Percentiles rank a stretch among this genome's conserved stretches.
Evolutionary conservation across 106 monocot species (phyloP).

Genomic region (Allium sativum): DNA sequence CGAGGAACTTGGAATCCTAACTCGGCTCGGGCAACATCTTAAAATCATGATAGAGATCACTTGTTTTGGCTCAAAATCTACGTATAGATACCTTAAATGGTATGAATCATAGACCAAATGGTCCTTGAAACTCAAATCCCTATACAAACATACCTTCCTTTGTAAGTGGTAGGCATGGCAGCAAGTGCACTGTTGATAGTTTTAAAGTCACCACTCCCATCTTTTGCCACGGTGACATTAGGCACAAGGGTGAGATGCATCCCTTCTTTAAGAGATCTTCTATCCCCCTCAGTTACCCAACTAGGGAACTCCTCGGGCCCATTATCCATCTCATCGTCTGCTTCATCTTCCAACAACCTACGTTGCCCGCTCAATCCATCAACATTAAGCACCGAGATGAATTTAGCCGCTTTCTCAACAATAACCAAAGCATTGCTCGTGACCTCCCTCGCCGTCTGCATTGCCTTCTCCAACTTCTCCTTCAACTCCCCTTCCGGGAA

Average conservation of each 20-base stretch:
- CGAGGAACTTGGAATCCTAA: too few relatives aligned
- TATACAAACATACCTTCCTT: conserved; percentile 20
- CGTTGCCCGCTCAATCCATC: conserved; percentile 13
- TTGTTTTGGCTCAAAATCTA: too few relatives aligned
- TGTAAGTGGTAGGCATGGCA: conserved; percentile 14
- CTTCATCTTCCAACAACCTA: conserved; percentile 5
- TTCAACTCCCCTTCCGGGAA: conserved; percentile 38
- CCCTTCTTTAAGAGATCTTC: conserved; percentile 16
- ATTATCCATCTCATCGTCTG: not conserved
- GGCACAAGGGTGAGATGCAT: conserved; percentile 16
- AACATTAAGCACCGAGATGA: conserved; percentile 17
- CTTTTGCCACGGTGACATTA: conserved; percentile 42
- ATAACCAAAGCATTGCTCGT: conserved; percentile 50
- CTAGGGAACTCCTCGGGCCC: conserved; percentile 10
- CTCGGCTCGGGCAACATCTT: too few relatives aligned
- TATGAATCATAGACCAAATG: not conserved
- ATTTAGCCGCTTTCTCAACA: conserved; percentile 7
- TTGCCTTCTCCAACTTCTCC: conserved; percentile 19
- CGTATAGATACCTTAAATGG: too few relatives aligned
- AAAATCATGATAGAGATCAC: too few relatives aligned
- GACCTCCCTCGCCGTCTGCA: conserved; percentile 24
- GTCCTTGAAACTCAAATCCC: not conserved
- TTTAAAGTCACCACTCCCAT: conserved; percentile 35
- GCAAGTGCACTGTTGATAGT: conserved; percentile 36
- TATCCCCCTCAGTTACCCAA: conserved; percentile 24